A percentile compares a stretch with the other conserved stretches of the same genome.
These are phyloP conservation scores for Phoma herbarum DNA, from an alignment of 2,329 filamentous ascomycete species.

Conservation along the genomic window DNA sequence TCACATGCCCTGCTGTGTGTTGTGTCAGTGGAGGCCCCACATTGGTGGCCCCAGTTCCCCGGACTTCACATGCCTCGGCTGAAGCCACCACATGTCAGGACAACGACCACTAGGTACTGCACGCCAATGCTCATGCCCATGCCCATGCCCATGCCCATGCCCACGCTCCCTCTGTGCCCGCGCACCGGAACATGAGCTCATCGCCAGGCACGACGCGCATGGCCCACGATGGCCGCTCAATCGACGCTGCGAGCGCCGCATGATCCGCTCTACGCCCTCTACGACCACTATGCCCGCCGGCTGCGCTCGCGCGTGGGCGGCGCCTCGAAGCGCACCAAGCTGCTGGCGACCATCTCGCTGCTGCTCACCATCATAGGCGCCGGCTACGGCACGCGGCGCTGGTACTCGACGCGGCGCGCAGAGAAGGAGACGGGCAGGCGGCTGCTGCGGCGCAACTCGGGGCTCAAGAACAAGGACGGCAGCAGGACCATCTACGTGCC, in stretches of 20 bases:
- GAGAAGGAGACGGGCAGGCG: constrained; percentile 85
- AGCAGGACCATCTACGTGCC: constrained; percentile 95
- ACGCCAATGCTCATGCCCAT: too few species aligned
- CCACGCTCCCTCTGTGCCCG: constrained; percentile 10
- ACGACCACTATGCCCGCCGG: constrained; percentile 59
- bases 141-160: too few species aligned
- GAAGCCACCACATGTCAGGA: constrained; percentile 29
- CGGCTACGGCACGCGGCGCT: constrained; percentile 79
- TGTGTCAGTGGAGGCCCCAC: background rate
- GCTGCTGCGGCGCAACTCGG: constrained; percentile 89
- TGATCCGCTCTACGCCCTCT: constrained; percentile 57
- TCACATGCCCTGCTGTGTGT: too few species aligned
- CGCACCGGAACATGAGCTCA: constrained; percentile 35
- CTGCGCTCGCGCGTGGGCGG: constrained; percentile 63
- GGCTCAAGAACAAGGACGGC: constrained; percentile 91
- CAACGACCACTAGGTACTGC: too few species aligned
- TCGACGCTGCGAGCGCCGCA: constrained; percentile 72
- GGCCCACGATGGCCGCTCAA: constrained; percentile 77
- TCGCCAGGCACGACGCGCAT: constrained; percentile 31
- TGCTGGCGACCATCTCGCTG: constrained; percentile 79
- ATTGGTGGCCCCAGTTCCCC: too few species aligned
- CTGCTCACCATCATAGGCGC: constrained; percentile 79
- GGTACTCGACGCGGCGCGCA: constrained; percentile 75
- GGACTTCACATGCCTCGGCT: constrained; percentile 31
- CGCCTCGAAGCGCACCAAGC: constrained; percentile 74